Evolutionary conservation across 768 basidiomycete species (phyloP).

Genomic region (Tylopilus plumbeoviolaceoides): DNA sequence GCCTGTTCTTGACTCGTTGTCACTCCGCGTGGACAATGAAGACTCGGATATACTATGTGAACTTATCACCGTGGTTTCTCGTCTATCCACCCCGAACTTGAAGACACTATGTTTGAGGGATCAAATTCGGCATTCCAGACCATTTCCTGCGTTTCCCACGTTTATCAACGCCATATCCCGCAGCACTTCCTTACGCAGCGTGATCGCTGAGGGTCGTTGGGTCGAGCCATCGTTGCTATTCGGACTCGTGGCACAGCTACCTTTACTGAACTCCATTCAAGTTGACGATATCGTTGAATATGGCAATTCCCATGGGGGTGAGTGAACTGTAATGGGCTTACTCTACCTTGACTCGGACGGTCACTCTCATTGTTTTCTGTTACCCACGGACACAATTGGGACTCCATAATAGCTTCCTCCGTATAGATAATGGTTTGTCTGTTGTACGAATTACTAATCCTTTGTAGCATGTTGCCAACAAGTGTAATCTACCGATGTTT

Average conservation of each 20-base stretch:
- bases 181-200: conserved; percentile 6
- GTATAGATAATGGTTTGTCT: conserved; percentile 5
- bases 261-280: conserved; percentile 13
- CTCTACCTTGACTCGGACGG: conserved; percentile 5
- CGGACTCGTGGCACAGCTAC: conserved; percentile 12
- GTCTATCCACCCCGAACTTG: conserved; percentile 46
- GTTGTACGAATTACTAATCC: not conserved
- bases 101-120: conserved; percentile 47
- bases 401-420: not conserved
- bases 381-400: not conserved
- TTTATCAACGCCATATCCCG: conserved; percentile 6
- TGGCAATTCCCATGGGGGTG: conserved; percentile 4
- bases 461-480: not conserved
- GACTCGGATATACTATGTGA: conserved; percentile 67
- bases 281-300: not conserved
- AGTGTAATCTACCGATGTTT: conserved; percentile 4
- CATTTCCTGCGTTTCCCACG: conserved; percentile 41
- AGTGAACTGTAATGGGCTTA: conserved; percentile 2
- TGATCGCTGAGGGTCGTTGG: conserved; percentile 30
- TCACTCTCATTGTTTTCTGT: conserved; percentile 1
- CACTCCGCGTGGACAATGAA: conserved; percentile 46
- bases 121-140: conserved; percentile 5
- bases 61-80: conserved; percentile 47
- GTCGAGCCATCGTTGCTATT: conserved; percentile 11
- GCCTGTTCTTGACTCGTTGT: conserved; percentile 44